Evolutionary conservation across 1,139 yeast species (phyloP), one percentile per base, ranked within the genome.

Genomic region (Suzukiozyma palmioleophila): DNA sequence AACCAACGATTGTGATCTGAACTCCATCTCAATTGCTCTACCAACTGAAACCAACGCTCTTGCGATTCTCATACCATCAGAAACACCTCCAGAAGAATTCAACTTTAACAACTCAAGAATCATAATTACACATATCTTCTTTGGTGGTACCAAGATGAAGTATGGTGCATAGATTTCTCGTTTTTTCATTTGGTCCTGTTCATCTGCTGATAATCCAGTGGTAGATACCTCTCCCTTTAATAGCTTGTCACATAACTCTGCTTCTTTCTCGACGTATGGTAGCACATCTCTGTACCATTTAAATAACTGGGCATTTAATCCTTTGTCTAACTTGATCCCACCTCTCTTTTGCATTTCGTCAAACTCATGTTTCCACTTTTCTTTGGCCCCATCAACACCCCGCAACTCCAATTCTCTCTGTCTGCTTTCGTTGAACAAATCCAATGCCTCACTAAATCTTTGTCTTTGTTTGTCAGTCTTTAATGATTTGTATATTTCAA

Each of bases 41-140:
- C 97, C 96, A 5, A 92, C 89, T 1, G 86, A 72, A 16, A 84
- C 66, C 16, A 89, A 86, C 0, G 95, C 90, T 48, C 88, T 74
- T 0, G 95, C 88, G 1, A 92, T 83, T 53, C 90, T 75, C 80
- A 89, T 82, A 31, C 96, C 96, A 48, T 84, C 88, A n/a, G 74
- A 69, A 26, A 81, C 74, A 37, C 92, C 94, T 32, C 89, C 84
- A 3, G 89, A 80, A 3, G 90, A 78, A 45, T 82, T 79, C 42
- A 85, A 63, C 50, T 85, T 84, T 49, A 92, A 64, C 27, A 89
- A 55, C 58, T 92, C 97, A 52, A 92, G 65, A 51, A 92, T 85
- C 0, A 96, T 79, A 37, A 89, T 81, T 2, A 89, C 90, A 27
- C 90, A 81, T 70, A 89, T 73, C 53, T 87, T 87, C 44, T 86